These are phyloP conservation scores for Puccinia novopanici DNA, from an alignment of 1,284 basidiomycete species.

Conservation along the genomic window DNA sequence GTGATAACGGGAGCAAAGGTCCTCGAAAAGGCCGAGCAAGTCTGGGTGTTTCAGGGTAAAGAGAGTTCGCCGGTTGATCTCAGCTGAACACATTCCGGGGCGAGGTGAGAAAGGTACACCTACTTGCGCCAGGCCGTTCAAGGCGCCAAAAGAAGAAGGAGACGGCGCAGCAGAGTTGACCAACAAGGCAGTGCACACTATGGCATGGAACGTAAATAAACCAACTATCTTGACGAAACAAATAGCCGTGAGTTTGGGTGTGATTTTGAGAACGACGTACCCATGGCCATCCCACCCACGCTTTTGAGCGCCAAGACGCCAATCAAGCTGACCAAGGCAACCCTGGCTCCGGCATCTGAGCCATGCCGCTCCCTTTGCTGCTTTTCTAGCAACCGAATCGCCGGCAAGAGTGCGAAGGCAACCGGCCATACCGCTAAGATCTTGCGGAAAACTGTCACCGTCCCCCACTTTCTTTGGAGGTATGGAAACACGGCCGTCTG, in stretches of 20 bases:
- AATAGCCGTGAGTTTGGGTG: no score
- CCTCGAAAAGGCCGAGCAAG: slow-evolving; percentile 33
- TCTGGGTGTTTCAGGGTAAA: background rate
- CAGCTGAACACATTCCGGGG: background rate
- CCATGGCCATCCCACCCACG: slow-evolving; percentile 7
- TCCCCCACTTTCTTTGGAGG: slow-evolving; percentile 36
- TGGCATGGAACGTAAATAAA: no score
- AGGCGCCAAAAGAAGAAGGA: slow-evolving; percentile 35
- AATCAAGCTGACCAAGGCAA: slow-evolving; percentile 23
- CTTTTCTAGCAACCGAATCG: slow-evolving; percentile 1
- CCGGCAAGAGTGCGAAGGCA: slow-evolving; percentile 22
- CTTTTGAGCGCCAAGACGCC: slow-evolving; percentile 41
- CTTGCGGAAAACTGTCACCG: slow-evolving; percentile 27
- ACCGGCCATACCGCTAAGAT: slow-evolving; percentile 18
- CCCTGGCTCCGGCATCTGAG: background rate
- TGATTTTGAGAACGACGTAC: slow-evolving; percentile 11
- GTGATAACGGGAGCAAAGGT: slow-evolving; percentile 30
- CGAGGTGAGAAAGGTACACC: background rate
- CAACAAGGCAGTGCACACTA: slow-evolving; percentile 35
- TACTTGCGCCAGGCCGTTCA: slow-evolving; percentile 47
- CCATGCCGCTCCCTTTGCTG: background rate
- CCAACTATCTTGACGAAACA: no score
- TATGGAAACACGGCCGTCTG: slow-evolving; percentile 33
- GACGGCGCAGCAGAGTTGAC: slow-evolving; percentile 42
- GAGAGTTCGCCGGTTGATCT: no score